Evolutionary conservation across 768 basidiomycete genomes (phyloP).

Genomic region (Pleurotus giganteus): DNA sequence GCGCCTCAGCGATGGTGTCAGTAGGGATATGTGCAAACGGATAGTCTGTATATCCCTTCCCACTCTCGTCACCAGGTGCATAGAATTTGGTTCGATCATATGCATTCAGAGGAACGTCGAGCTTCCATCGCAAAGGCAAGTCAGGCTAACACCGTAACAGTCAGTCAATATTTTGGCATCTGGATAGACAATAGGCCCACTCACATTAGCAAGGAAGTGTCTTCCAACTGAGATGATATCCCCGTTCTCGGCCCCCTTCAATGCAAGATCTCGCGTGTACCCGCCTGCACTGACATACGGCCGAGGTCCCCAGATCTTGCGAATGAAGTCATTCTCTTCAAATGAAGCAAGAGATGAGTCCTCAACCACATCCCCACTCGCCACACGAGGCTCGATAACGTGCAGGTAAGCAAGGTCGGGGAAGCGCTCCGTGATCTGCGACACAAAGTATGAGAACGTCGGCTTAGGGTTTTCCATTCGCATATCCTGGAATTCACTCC

Average conservation of each 20-base stretch:
- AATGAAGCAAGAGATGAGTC: constrained; percentile 17
- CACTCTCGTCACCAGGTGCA: constrained; percentile 20
- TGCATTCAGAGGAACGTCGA: constrained; percentile 29
- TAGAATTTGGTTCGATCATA: constrained; percentile 41
- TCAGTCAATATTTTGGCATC: neutral
- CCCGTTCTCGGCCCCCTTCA: constrained; percentile 33
- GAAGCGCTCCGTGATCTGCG: constrained; percentile 32
- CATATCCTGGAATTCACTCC: constrained; percentile 44
- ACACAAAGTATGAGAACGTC: constrained; percentile 49
- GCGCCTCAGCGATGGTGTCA: neutral
- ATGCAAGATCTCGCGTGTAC: constrained; percentile 37
- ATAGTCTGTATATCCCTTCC: constrained; percentile 25
- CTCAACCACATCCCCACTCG: constrained; percentile 1
- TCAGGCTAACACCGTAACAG: constrained; percentile 36
- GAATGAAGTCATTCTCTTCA: constrained; percentile 38
- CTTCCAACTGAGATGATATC: constrained; percentile 29
- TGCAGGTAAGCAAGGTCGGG: constrained; percentile 55
- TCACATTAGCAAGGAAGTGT: constrained; percentile 30
- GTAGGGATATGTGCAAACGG: constrained; percentile 14
- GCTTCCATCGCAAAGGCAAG: constrained; percentile 33
- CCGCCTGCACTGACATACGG: constrained; percentile 43
- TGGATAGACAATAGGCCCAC: constrained; percentile 8
- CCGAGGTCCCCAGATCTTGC: constrained; percentile 42
- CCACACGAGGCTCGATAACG: constrained; percentile 37
- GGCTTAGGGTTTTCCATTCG: constrained; percentile 53